Evolutionary conservation across 805 yeast genomes (phyloP).

Genomic region (Zygoascus ofunaensis): DNA sequence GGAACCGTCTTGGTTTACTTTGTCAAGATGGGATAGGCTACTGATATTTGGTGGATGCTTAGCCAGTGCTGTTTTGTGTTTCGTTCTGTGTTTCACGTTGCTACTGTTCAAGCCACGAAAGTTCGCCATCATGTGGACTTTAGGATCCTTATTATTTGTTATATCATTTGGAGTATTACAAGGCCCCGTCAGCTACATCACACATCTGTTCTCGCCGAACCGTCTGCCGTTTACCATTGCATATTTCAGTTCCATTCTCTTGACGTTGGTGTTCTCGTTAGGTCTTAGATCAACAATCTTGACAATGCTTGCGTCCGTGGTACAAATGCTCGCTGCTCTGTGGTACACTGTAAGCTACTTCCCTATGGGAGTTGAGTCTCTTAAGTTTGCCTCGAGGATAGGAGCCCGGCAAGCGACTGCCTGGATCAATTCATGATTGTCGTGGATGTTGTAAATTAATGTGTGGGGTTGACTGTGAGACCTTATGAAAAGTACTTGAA

Average conservation of each 20-base stretch:
- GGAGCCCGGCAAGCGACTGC: constrained; percentile 46
- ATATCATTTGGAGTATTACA: constrained; percentile 83
- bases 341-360: constrained; percentile 89
- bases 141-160: constrained; percentile 82
- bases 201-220: constrained; percentile 64
- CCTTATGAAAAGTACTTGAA: no score
- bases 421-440: constrained; percentile 35
- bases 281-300: constrained; percentile 61
- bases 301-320: constrained; percentile 63
- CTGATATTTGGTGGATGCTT: constrained; percentile 71
- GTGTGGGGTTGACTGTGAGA: no score
- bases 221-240: constrained; percentile 73
- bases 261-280: constrained; percentile 73
- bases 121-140: constrained; percentile 78
- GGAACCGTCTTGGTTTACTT: constrained; percentile 33
- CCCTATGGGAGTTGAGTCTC: constrained; percentile 86
- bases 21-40: constrained; percentile 69
- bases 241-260: constrained; percentile 69
- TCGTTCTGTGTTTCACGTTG: constrained; percentile 67
- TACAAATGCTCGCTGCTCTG: constrained; percentile 78
- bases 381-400: constrained; percentile 46
- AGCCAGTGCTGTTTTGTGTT: constrained; percentile 69
- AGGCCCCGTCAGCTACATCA: constrained; percentile 76
- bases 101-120: constrained; percentile 83
- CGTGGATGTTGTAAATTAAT: no score